Percentiles rank a stretch among this genome's conserved stretches.
phyloP scores from a whole-genome alignment of 1,139 yeast genomes.

The Suhomyces bolitotheri region DNA sequence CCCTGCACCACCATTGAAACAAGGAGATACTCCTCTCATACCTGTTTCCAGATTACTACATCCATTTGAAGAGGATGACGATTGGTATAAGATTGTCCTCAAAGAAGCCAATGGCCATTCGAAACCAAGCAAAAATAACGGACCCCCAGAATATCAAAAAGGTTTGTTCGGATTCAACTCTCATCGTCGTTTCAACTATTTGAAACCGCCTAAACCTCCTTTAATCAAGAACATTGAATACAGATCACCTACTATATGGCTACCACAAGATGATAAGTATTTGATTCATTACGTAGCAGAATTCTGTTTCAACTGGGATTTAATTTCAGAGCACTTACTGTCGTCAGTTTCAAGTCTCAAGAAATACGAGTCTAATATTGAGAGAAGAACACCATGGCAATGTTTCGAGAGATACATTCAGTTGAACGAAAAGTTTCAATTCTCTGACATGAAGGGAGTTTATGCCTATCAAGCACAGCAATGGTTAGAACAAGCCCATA shows the following conservation, averaged over 20 bases:
- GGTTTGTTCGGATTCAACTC: slow-evolving; percentile 60
- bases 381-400: slow-evolving; percentile 97
- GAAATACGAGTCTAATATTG: slow-evolving; percentile 81
- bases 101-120: slow-evolving; percentile 39
- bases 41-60: slow-evolving; percentile 65
- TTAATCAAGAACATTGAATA: slow-evolving; percentile 72
- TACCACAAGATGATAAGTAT: slow-evolving; percentile 86
- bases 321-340: slow-evolving; percentile 76
- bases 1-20: slow-evolving; percentile 18
- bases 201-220: slow-evolving; percentile 90
- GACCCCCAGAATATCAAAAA: slow-evolving; percentile 50
- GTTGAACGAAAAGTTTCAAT: slow-evolving; percentile 81
- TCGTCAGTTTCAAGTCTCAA: slow-evolving; percentile 56
- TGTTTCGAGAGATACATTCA: slow-evolving; percentile 96
- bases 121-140: slow-evolving; percentile 15
- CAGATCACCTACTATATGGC: slow-evolving; percentile 92
- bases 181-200: slow-evolving; percentile 58
- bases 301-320: slow-evolving; percentile 89
- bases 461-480: slow-evolving; percentile 82
- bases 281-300: slow-evolving; percentile 82
- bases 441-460: slow-evolving; percentile 84
- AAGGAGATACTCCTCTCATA: slow-evolving; percentile 32
- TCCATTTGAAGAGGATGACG: slow-evolving; percentile 62
- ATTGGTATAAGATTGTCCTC: slow-evolving; percentile 61
- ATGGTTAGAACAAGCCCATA: slow-evolving; percentile 90